Evolutionary conservation across 164 flowering plant genomes (phyloP).

Genomic region (Euptelea pleiosperma): DNA sequence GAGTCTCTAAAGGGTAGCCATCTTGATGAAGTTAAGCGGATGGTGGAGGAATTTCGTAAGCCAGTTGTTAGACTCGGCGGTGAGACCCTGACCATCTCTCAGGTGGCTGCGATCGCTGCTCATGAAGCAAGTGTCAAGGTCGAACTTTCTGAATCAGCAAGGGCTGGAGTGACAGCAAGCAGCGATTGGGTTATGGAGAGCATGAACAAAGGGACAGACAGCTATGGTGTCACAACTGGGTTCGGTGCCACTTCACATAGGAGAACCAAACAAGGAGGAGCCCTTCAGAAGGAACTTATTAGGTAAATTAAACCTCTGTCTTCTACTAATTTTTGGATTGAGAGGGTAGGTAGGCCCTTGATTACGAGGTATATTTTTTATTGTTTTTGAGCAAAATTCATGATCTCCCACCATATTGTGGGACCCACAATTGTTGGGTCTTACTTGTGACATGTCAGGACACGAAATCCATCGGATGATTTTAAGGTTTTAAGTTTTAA

Average conservation of each 20-base stretch:
- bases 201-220: constrained; percentile 55
- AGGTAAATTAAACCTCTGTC: no score
- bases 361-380: no score
- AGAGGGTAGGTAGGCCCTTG: no score
- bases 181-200: constrained; percentile 67
- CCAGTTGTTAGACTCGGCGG: constrained; percentile 46
- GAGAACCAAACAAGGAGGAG: constrained; percentile 56
- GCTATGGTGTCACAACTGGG: constrained; percentile 65
- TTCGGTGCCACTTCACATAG: constrained; percentile 69
- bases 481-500: no score
- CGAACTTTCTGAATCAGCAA: constrained; percentile 47
- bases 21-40: constrained; percentile 48
- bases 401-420: no score
- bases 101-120: constrained; percentile 51
- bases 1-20: constrained; percentile 49
- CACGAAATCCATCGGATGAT: no score
- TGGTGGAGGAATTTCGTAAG: constrained; percentile 50
- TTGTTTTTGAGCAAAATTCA: no score
- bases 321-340: no score
- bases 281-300: constrained; percentile 62
- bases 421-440: no score
- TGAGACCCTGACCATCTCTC: constrained; percentile 37
- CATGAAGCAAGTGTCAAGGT: constrained; percentile 25
- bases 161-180: constrained; percentile 54
- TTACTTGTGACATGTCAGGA: no score